phyloP scores from a whole-genome alignment of 345 rosid genomes.

The Eucalyptus rudis region DNA sequence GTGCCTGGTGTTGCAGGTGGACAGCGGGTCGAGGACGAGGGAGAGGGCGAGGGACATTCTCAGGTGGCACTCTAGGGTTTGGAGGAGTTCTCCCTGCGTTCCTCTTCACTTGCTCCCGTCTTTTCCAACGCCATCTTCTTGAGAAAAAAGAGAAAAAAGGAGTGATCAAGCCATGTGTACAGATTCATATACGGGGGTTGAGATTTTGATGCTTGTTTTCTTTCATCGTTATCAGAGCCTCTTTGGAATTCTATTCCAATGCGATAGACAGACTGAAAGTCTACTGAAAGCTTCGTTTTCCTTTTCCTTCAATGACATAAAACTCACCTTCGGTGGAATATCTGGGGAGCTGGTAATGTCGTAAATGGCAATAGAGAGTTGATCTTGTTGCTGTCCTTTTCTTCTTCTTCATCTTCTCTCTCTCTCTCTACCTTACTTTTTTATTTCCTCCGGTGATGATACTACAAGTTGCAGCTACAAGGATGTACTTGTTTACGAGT shows the following conservation, averaged over 20 bases:
- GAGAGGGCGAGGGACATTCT: conserved; percentile 40
- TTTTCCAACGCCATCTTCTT: conserved; percentile 22
- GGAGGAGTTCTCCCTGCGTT: conserved; percentile 37
- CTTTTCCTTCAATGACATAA: background rate
- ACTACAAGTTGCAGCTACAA: background rate
- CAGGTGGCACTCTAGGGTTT: conserved; percentile 37
- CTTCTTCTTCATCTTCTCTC: background rate
- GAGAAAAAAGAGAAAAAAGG: background rate
- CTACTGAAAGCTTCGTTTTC: background rate
- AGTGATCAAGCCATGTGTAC: background rate
- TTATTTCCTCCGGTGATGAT: background rate
- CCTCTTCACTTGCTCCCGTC: conserved; percentile 29
- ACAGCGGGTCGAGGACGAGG: conserved; percentile 18
- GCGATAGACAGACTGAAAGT: background rate
- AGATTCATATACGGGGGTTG: background rate
- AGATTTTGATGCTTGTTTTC: background rate
- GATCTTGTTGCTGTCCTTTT: background rate
- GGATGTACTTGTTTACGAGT: background rate
- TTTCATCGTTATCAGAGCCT: background rate
- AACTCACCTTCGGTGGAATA: background rate
- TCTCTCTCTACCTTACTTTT: background rate
- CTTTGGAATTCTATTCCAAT: background rate
- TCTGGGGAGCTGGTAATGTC: background rate
- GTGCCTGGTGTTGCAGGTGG: conserved; percentile 40
- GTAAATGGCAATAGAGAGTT: background rate